Base-by-base conservation (phyloP, 805 yeast genomes). In the Schizosaccharomyces osmophilus region DNA sequence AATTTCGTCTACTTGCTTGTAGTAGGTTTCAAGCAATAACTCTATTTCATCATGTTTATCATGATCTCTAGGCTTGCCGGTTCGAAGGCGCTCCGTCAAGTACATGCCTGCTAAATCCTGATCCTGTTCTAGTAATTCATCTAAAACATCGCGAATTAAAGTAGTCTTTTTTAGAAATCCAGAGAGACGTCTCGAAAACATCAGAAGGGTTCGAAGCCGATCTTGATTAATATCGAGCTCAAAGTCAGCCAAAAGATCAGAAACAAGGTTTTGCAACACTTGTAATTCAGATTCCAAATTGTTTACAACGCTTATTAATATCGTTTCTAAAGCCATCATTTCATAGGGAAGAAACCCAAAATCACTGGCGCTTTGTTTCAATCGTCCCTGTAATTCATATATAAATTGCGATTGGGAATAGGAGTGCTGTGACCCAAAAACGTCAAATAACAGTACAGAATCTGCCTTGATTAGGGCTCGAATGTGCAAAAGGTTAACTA, bases 1-100 rank as follows among this genome's bases (percentile, higher is more conserved):
- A 64, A 93, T 85, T 67, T 94, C 97, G 73, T 90, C 97, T 63
- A 86, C 80, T 62, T 90, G 94, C 61, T 84, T 83, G 67, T 86
- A 87, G 73, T 93, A 93, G 0, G 95, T 84, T 68, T 93, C 99
- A 29, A 93, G 72, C 61, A 93, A 75, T 75, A 93, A 77, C 69
- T 93, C 99, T 24, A 88, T 85, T 67, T 93, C 97, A 54, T 82
- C 82, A 69, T 86, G 95, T 1, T 78, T 77, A 17, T 73, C 70
- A 9, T 63, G 62, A 31, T 66, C 64, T 41, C 86, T 72, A 0
- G 77, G 75, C 0, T 67, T 54, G 70, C 85, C 71, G 61, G 66
- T 60, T 62, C 70, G 62, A 19, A 62, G 62, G 70, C 74, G 82
- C 60, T 82, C 93, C 0, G 90, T 82, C 57, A 93, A 74, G 69